A percentile compares a stretch with the other conserved stretches of the same genome.
Conservation (phyloP, 2,329 filamentous ascomycete species). For the Fusarium albidum region DNA sequence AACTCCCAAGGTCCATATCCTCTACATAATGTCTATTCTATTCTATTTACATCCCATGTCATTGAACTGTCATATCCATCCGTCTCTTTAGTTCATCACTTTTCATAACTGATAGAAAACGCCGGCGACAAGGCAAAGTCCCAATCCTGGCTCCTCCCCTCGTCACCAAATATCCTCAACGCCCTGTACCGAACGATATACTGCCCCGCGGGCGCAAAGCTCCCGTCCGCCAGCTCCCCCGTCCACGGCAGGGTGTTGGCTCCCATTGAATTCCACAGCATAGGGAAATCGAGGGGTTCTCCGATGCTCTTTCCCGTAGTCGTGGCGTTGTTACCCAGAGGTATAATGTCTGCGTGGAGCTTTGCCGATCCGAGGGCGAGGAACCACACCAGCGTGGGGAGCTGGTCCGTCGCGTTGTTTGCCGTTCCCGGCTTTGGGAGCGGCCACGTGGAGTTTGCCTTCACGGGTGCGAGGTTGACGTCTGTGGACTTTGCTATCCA, state of each 20-base stretch:
- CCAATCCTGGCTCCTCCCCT: constrained; percentile 54
- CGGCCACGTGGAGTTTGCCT: constrained; percentile 49
- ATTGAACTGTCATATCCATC: no score
- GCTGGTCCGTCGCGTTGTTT: constrained; percentile 38
- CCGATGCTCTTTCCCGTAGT: constrained; percentile 50
- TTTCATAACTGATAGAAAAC: constrained; percentile 56
- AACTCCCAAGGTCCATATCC: no score
- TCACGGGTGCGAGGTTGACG: constrained; percentile 33
- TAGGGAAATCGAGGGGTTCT: constrained; percentile 53
- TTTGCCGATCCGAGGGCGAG: constrained; percentile 56
- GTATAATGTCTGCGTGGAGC: constrained; percentile 55
- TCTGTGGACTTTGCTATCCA: constrained; percentile 48
- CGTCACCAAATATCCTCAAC: constrained; percentile 60
- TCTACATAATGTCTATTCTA: not conserved
- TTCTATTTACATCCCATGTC: not conserved
- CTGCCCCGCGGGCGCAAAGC: constrained; percentile 55
- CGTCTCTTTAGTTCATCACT: not conserved
- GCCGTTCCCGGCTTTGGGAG: constrained; percentile 51
- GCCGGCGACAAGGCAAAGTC: constrained; percentile 51
- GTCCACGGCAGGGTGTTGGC: constrained; percentile 48
- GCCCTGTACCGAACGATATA: constrained; percentile 61
- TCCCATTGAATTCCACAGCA: constrained; percentile 42
- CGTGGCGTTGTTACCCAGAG: constrained; percentile 37
- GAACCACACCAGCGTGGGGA: constrained; percentile 51
- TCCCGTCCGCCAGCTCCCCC: constrained; percentile 56